phyloP scores from a whole-genome alignment of 2,329 filamentous ascomycete species.

The Colletotrichum eremochloae region DNA sequence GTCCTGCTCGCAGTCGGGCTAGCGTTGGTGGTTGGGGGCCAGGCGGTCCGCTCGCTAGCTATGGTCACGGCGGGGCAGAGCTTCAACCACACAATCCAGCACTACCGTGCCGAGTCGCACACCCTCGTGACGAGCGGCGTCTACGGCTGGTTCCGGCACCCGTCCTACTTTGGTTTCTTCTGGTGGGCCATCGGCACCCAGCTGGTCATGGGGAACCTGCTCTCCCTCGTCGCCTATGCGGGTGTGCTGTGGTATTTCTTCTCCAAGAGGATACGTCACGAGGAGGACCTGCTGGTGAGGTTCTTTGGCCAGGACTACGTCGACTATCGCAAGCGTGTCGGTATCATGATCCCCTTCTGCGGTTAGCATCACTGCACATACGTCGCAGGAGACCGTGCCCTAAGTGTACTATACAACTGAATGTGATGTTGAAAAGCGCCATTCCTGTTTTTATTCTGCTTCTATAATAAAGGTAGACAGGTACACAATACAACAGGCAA shows the following conservation, averaged over 20 bases:
- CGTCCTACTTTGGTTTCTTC: conserved; percentile 97
- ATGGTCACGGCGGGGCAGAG: conserved; percentile 92
- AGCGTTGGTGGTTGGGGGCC: conserved; percentile 75
- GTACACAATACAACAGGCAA: conserved; percentile 7
- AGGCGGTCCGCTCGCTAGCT: conserved; percentile 81
- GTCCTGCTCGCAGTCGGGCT: conserved; percentile 70
- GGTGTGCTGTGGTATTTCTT: conserved; percentile 91
- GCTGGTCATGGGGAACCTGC: conserved; percentile 84
- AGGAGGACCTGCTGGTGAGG: conserved; percentile 81
- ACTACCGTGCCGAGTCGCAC: conserved; percentile 76
- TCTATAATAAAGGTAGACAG: conserved; percentile 1
- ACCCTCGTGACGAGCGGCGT: conserved; percentile 86
- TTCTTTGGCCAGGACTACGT: conserved; percentile 91
- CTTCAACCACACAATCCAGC: conserved; percentile 91
- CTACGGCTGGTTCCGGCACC: conserved; percentile 83
- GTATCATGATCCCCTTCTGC: conserved; percentile 82
- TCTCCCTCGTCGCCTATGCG: conserved; percentile 82
- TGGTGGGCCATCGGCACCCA: conserved; percentile 99
- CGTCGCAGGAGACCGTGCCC: neutral
- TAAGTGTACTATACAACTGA: neutral
- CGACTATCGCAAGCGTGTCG: conserved; percentile 77
- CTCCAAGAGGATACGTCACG: conserved; percentile 76
- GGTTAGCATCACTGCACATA: conserved; percentile 1
- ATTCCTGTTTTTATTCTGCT: neutral
- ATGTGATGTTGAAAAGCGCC: conserved; percentile 1